Evolutionary conservation across 345 rosid genomes (phyloP), one percentile per base, ranked within the genome.

Genomic region (Linum lewisii): DNA sequence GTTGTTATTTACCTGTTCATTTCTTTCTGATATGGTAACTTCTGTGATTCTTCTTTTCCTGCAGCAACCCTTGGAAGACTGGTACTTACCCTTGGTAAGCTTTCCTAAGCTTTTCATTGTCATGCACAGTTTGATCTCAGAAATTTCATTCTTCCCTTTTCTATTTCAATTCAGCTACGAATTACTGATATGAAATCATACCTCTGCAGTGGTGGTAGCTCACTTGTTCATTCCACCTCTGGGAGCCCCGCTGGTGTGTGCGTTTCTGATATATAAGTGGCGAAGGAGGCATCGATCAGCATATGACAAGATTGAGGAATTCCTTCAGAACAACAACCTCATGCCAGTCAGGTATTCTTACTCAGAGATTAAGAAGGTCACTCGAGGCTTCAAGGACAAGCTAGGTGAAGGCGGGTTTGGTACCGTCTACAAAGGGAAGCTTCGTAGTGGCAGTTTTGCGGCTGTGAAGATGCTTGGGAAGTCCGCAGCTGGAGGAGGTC

Each of bases 401-500:
- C 57, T 54, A 10, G 57, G 57, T 15, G 57, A 54, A 23, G 57
- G 57, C 11, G 57, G 57, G 15, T 54, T 21, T 54, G 57, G 57
- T 24, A 5, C 18, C 16, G 57, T 54, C 15, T 54, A 54, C 26
- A 54, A 54, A 54, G 57, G 34, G 11, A 54, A 54, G 57, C 57
- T 54, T 22, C 57, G 57, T 10, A 54, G 57, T 22, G 57, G 57
- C 26, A 6, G 29, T 1, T 54, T 54, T 22, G 57, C 57, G 4
- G 57, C 57, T 5, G 29, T 54, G 5, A 54, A 54, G 57, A 54
- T 54, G 57, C 26, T 54, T 23, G 57, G 57, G 10, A 54, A 54
- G 57, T 54, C 57, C 11, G 26, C 24, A 54, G 18, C 57, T 22
- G 26, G 16, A 6, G 26, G 26, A 13, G 57, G 57, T 24, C 57